Percentiles rank a stretch among this genome's conserved stretches.
phyloP scores from a whole-genome alignment of 306 rosid species.

The Cucumis sativus region DNA sequence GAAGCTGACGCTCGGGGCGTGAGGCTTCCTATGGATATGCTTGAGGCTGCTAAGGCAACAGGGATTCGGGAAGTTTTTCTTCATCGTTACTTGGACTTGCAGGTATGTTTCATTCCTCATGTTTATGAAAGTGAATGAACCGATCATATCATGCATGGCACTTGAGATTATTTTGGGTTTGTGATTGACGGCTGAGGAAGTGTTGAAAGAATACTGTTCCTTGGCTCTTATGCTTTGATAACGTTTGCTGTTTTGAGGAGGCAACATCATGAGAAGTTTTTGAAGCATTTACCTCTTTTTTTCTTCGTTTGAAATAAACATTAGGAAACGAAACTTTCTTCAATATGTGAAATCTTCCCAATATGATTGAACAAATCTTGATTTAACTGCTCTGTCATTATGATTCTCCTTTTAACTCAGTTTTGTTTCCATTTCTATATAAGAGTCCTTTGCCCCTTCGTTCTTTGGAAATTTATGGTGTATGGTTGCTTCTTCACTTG shows the following conservation, averaged over 20 bases:
- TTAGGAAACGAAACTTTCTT: neutral
- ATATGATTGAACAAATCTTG: neutral
- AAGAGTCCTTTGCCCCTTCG: neutral
- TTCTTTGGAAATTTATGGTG: neutral
- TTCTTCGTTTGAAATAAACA: neutral
- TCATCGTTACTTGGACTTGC: constrained; percentile 58
- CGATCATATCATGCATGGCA: neutral
- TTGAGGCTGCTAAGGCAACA: constrained; percentile 50
- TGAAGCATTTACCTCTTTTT: neutral
- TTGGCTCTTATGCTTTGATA: neutral
- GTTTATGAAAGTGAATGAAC: neutral
- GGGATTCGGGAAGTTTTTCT: constrained; percentile 68
- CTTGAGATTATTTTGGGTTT: neutral
- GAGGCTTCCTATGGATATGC: constrained; percentile 60
- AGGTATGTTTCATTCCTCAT: constrained; percentile 21
- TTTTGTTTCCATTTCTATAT: neutral
- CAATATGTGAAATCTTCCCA: neutral
- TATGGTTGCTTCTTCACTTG: neutral
- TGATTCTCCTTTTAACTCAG: neutral
- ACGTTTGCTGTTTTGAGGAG: neutral
- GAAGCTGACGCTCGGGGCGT: constrained; percentile 56
- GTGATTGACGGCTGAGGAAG: neutral
- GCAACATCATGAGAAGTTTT: neutral
- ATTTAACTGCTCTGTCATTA: neutral
- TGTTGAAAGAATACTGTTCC: neutral